A percentile compares a stretch with the other conserved stretches of the same genome.
These are phyloP conservation scores for Brassica nigra DNA, from an alignment of 345 rosid genomes.

Conservation along the genomic window DNA sequence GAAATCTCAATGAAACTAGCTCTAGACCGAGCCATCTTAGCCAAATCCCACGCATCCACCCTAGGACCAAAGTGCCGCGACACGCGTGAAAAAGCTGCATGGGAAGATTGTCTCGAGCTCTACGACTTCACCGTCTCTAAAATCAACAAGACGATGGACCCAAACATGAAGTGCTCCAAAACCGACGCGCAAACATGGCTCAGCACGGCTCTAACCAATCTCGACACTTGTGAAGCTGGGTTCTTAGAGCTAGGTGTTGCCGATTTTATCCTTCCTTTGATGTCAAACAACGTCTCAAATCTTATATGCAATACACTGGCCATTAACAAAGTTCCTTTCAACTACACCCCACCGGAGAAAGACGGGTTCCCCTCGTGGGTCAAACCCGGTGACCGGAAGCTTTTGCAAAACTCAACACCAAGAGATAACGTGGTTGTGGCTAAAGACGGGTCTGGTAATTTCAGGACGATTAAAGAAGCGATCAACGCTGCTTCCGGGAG, in stretches of 20 bases:
- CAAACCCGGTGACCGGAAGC: constrained; percentile 68
- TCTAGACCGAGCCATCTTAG: constrained; percentile 53
- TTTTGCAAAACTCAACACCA: constrained; percentile 58
- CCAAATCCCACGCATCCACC: constrained; percentile 44
- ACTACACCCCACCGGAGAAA: constrained; percentile 42
- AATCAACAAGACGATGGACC: constrained; percentile 58
- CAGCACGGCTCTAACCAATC: constrained; percentile 84
- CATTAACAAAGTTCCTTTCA: constrained; percentile 56
- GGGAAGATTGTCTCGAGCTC: constrained; percentile 66
- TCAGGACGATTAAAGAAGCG: constrained; percentile 64
- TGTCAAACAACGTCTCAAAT: constrained; percentile 76
- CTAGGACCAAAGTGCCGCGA: constrained; percentile 61
- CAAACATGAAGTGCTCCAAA: constrained; percentile 52
- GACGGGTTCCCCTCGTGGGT: constrained; percentile 83
- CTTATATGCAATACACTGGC: constrained; percentile 72
- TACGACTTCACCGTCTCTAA: constrained; percentile 51
- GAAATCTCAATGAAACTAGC: constrained; percentile 54
- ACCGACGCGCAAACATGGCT: constrained; percentile 88
- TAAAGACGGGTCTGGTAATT: constrained; percentile 82
- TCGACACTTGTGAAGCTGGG: constrained; percentile 78
- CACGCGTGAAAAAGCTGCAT: constrained; percentile 62
- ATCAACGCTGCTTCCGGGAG: constrained; percentile 63
- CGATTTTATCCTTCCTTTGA: constrained; percentile 57
- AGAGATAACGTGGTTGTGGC: constrained; percentile 75
- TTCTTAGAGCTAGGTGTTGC: constrained; percentile 71